Evolutionary conservation across 139 green algal species (phyloP), one percentile per base, ranked within the genome.

Genomic region (Mychonastes homosphaera): DNA sequence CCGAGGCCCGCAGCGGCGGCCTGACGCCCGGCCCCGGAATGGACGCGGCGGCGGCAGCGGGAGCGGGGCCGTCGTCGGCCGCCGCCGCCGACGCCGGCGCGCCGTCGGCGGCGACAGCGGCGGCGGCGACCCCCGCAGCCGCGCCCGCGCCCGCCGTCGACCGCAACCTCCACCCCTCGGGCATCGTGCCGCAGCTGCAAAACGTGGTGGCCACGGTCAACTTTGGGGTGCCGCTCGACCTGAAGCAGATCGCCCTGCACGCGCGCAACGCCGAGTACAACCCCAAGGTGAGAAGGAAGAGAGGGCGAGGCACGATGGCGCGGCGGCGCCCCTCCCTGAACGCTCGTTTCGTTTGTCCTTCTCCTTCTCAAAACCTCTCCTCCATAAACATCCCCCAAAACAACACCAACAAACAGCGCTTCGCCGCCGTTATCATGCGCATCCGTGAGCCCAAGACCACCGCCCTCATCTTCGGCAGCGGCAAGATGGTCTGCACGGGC

Each of bases 351-450:
- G 1, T 2, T 34, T 52, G 13, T 33, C 23, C 29, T 29, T 45
- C 32, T 30, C 38, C 30, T 51, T n/a, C 18, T 29, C 40, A 23
- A n/a, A n/a, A n/a, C n/a, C n/a, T n/a, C n/a, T n/a, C n/a, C n/a
- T n/a, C n/a, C n/a, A n/a, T n/a, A n/a, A n/a, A n/a, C 5, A 99
- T 98, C 44, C 91, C 92, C 3, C 92, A 99, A 60, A 98, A 98
- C 75, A 98, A 99, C 66, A 91, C 92, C 23, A 99, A 97, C 82
- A 84, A 90, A 46, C 82, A 95, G 87, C 86, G 92, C 56, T 99
- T 99, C 70, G 91, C 92, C 6, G 92, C 92, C 0, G 93, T 97
- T 23, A 98, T 99, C 74, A 96, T 98, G 84, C 81, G 92, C 39
- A 98, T 99, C 47, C 71, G 89, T 4, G 90, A 98, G 34, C 92